phyloP scores from a whole-genome alignment of 768 basidiomycete genomes.

The Scleroderma bovista region DNA sequence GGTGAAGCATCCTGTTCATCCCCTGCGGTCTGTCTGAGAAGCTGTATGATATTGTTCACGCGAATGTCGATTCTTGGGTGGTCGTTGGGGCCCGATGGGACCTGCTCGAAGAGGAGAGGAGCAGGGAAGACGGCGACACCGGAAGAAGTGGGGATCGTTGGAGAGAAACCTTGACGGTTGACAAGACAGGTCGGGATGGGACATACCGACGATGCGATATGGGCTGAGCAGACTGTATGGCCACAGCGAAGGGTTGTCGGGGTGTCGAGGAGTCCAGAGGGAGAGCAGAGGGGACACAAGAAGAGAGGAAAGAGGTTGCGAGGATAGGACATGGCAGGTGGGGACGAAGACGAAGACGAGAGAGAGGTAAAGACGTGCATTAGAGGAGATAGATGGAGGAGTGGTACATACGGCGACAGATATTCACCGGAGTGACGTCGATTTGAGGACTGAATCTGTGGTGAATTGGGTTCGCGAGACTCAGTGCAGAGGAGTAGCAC shows the following conservation, averaged over 20 bases:
- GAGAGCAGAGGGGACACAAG: slow-evolving; percentile 50
- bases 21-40: slow-evolving; percentile 29
- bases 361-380: background rate
- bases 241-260: slow-evolving; percentile 73
- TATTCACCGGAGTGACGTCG: slow-evolving; percentile 1
- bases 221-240: slow-evolving; percentile 71
- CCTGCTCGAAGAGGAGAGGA: slow-evolving; percentile 20
- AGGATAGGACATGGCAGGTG: slow-evolving; percentile 18
- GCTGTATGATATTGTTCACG: slow-evolving; percentile 47
- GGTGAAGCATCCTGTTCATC: slow-evolving; percentile 9
- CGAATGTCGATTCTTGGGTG: slow-evolving; percentile 44
- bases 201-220: slow-evolving; percentile 33
- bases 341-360: background rate
- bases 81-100: background rate
- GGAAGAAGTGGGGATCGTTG: slow-evolving; percentile 39
- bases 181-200: slow-evolving; percentile 32
- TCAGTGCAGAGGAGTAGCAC: slow-evolving; percentile 3
- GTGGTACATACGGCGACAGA: slow-evolving; percentile 1
- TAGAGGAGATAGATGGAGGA: background rate
- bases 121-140: slow-evolving; percentile 31
- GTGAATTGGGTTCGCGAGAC: slow-evolving; percentile 4
- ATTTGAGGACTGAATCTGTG: slow-evolving; percentile 18
- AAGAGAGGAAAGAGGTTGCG: slow-evolving; percentile 36
- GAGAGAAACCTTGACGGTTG: slow-evolving; percentile 15
- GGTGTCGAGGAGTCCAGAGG: slow-evolving; percentile 29